Evolutionary conservation across 352 stramenopile species (phyloP).

Genomic region (Hyphochytrium catenoides): DNA sequence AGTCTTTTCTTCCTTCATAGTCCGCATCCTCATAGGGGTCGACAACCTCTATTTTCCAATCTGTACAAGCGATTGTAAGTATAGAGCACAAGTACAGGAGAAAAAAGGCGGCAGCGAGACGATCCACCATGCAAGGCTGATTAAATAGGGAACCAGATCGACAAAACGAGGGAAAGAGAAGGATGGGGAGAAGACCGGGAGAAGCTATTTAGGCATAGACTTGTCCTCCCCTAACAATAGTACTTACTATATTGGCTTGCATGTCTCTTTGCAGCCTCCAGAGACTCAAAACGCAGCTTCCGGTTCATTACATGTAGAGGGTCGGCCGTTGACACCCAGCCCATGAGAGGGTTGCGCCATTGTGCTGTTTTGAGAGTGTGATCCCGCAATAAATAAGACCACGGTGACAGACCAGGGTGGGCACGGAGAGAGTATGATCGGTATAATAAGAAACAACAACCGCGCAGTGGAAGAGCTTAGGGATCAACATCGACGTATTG

Average conservation of each 20-base stretch:
- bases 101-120: no score
- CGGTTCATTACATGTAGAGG: slow-evolving; percentile 49
- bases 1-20: slow-evolving; percentile 47
- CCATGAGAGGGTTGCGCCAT: slow-evolving; percentile 83
- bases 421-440: neutral
- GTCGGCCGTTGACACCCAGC: slow-evolving; percentile 70
- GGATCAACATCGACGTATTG: slow-evolving; percentile 11
- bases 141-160: no score
- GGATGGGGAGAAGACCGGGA: no score
- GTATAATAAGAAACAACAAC: no score
- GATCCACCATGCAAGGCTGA: no score
- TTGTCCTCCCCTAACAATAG: slow-evolving; percentile 20
- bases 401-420: neutral
- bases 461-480: neutral
- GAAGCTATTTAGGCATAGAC: no score
- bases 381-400: slow-evolving; percentile 1
- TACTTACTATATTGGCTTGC: slow-evolving; percentile 53
- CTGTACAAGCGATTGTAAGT: no score
- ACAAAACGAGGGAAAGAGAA: no score
- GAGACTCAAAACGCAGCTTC: no score
- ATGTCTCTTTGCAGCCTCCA: slow-evolving; percentile 55
- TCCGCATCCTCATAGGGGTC: slow-evolving; percentile 35
- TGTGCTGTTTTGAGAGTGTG: slow-evolving; percentile 9
- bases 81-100: no score
- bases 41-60: slow-evolving; percentile 55